Conservation (phyloP, 768 basidiomycete genomes). For the Myochromella boudieri region DNA sequence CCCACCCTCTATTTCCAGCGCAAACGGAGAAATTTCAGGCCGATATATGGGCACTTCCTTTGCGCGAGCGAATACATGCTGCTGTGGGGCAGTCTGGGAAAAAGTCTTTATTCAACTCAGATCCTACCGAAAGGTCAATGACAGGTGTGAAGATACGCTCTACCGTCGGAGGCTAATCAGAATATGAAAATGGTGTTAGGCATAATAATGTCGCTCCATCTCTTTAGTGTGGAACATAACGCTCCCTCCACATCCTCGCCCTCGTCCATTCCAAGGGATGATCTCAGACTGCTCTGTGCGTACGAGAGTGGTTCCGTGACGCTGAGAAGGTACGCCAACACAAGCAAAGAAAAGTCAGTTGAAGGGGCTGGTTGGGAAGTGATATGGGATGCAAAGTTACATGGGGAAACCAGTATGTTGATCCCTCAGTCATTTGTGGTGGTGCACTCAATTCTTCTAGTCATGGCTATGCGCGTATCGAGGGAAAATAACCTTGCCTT, state of each 20-base stretch:
- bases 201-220: slow-evolving; percentile 86
- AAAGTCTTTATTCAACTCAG: slow-evolving; percentile 34
- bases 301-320: slow-evolving; percentile 91
- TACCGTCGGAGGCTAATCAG: background rate
- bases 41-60: slow-evolving; percentile 84
- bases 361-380: slow-evolving; percentile 75
- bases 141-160: slow-evolving; percentile 43
- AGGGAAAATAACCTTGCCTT: slow-evolving; percentile 58
- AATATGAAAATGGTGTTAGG: slow-evolving; percentile 42
- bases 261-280: slow-evolving; percentile 26
- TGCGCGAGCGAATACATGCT: slow-evolving; percentile 70
- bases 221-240: slow-evolving; percentile 39
- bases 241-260: slow-evolving; percentile 30
- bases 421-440: background rate
- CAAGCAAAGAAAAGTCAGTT: slow-evolving; percentile 48
- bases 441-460: slow-evolving; percentile 32
- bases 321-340: slow-evolving; percentile 50
- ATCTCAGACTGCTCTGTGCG: slow-evolving; percentile 65
- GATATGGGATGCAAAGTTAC: slow-evolving; percentile 65
- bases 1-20: no score
- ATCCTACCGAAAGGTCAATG: slow-evolving; percentile 52
- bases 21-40: slow-evolving; percentile 47
- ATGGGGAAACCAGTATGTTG: slow-evolving; percentile 69
- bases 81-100: slow-evolving; percentile 68
- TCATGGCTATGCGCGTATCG: slow-evolving; percentile 85